A percentile compares a stretch with the other conserved stretches of the same genome.
phyloP scores from a whole-genome alignment of 495 filamentous ascomycete genomes.

The Hypoxylon subgilvum region DNA sequence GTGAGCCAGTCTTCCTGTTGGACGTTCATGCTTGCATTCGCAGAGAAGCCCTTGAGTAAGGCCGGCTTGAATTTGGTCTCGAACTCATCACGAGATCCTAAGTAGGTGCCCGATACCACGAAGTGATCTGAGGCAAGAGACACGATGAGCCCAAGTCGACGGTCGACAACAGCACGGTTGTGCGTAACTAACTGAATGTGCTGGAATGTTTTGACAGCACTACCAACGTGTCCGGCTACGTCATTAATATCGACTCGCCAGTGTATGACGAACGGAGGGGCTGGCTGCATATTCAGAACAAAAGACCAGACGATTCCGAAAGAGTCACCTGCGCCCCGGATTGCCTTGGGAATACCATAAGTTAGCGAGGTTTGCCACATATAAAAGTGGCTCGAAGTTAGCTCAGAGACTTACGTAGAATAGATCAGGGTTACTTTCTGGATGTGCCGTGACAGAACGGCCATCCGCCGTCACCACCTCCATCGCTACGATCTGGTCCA shows the following conservation, averaged over 20 bases:
- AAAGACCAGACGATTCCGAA: constrained; percentile 65
- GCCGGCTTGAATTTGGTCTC: constrained; percentile 36
- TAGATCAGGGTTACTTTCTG: constrained; percentile 51
- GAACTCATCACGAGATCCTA: constrained; percentile 36
- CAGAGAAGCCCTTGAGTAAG: constrained; percentile 34
- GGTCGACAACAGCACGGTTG: constrained; percentile 36
- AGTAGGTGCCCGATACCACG: constrained; percentile 45
- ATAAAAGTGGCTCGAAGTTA: not conserved
- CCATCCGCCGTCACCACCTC: constrained; percentile 72
- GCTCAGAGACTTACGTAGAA: constrained; percentile 53
- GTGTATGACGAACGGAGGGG: constrained; percentile 55
- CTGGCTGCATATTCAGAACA: constrained; percentile 56
- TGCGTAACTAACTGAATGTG: constrained; percentile 45
- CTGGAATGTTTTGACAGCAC: constrained; percentile 35
- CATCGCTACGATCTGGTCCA: constrained; percentile 66
- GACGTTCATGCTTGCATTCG: constrained; percentile 9
- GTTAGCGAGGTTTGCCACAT: constrained; percentile 9
- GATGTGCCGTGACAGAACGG: constrained; percentile 49
- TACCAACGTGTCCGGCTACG: constrained; percentile 26
- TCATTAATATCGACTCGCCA: constrained; percentile 43
- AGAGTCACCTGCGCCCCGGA: constrained; percentile 65
- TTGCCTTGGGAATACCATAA: constrained; percentile 40
- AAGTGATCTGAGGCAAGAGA: constrained; percentile 42
- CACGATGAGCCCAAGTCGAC: constrained; percentile 43
- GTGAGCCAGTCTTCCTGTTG: constrained; percentile 36